Percentiles rank a stretch among this genome's conserved stretches.
These are phyloP conservation scores for Ogataea pignaliae DNA, from an alignment of 805 yeast species.

Conservation along the genomic window DNA sequence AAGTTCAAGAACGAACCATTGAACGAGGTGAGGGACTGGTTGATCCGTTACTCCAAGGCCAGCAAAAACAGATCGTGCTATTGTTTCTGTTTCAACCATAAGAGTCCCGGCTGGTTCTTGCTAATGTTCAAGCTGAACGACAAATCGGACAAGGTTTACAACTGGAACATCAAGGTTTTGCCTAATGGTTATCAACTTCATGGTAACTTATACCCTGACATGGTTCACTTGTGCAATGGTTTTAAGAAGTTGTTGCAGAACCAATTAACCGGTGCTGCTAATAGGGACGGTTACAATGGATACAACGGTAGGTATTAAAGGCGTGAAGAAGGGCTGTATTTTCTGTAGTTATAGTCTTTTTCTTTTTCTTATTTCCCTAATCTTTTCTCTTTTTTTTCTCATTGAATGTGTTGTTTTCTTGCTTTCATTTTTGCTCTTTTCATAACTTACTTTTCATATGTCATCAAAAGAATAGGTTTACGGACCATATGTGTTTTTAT, in stretches of 20 bases:
- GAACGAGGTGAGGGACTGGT: slow-evolving; percentile 78
- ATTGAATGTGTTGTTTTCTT: neutral
- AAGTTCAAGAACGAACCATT: slow-evolving; percentile 81
- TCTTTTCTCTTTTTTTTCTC: slow-evolving; percentile 1
- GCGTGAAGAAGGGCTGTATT: neutral
- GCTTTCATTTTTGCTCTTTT: neutral
- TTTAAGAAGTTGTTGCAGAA: slow-evolving; percentile 57
- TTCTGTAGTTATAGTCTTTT: neutral
- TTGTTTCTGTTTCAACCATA: slow-evolving; percentile 85
- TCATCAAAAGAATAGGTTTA: neutral
- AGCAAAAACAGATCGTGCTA: slow-evolving; percentile 88
- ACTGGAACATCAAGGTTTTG: slow-evolving; percentile 89
- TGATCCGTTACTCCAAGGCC: slow-evolving; percentile 84
- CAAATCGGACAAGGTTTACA: slow-evolving; percentile 58
- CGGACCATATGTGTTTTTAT: too few species aligned
- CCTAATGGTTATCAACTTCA: slow-evolving; percentile 81
- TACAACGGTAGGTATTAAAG: slow-evolving; percentile 4
- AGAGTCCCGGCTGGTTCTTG: slow-evolving; percentile 90
- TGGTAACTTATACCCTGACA: slow-evolving; percentile 83
- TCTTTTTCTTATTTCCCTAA: neutral
- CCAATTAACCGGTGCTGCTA: slow-evolving; percentile 19
- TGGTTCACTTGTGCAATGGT: slow-evolving; percentile 86
- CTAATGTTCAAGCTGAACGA: slow-evolving; percentile 77
- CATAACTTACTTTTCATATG: neutral
- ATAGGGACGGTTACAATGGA: slow-evolving; percentile 2